Base-by-base conservation (phyloP, 176 grass and related monocot genomes). In the bread wheat (Triticum aestivum) region DNA sequence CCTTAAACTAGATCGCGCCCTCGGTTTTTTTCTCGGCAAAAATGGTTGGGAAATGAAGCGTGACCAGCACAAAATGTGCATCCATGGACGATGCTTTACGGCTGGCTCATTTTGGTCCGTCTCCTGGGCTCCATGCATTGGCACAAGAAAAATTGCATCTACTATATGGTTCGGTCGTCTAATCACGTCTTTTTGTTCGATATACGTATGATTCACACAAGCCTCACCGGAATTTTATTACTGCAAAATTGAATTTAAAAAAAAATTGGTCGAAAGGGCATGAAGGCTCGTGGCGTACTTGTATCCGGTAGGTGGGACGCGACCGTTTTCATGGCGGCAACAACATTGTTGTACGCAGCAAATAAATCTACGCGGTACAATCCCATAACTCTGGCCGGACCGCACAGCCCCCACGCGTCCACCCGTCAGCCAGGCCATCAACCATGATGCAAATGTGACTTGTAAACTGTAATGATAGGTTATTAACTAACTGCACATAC, bases 1-100 rank as follows among this genome's bases (percentile, higher is more conserved):
- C 38, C 78, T 61, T 89, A 49, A 85, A 82, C 49, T 23, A 73
- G 23, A 32, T 75, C 73, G 24, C 49, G 4, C 15, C 49, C 51
- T 54, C 51, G 9, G 5, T 18, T 54, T 54, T 6, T 7, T 5
- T 6, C 1, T 1, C 4, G 4, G 14, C 51, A 18, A 18, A 54
- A 54, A 63, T 11, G 59, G 73, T 4, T 47, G 21, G 6, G 9
- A 66, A 76, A 47, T 6, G 11, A 65, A 27, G 2, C 33, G 49
- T 69, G 66, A 11, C 75, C 49, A 4, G 29, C 24, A 67, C 65
- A 67, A 33, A 59, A 59, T 59, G 2, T 0, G 8, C 54, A 9
- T 21, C 11, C 18, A 13, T 73, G 71, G 71, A 2, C 23, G 71
- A 26, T 47, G 71, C 39, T 73, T 73, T 15, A 73, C 70, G 70